Evolutionary conservation across 83 land plant genomes (phyloP).

Genomic region (Thuja plicata): DNA sequence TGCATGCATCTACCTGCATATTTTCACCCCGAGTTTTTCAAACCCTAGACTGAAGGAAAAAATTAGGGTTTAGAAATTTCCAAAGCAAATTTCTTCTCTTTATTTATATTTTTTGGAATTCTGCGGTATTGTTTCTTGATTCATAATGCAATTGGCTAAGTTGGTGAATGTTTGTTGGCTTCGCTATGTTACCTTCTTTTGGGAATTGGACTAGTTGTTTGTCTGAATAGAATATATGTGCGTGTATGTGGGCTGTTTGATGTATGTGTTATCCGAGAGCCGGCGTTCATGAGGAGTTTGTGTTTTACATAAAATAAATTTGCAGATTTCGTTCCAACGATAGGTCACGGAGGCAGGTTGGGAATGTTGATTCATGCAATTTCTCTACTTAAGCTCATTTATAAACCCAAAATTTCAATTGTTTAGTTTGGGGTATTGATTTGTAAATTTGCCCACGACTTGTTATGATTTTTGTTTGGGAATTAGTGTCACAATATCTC

Average conservation of each 20-base stretch:
- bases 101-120: not conserved
- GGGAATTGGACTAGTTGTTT: not conserved
- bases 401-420: not conserved
- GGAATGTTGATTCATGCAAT: not conserved
- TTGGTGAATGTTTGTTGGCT: not conserved
- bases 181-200: not conserved
- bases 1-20: not conserved
- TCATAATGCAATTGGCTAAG: not conserved
- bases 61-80: not conserved
- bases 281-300: not conserved
- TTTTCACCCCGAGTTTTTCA: not conserved
- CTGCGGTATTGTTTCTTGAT: not conserved
- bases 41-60: not conserved
- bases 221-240: not conserved
- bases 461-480: not conserved
- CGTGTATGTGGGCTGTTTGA: not conserved
- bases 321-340: not conserved
- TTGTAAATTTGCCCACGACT: not conserved
- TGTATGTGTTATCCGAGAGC: not conserved
- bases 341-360: not conserved
- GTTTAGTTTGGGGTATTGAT: not conserved
- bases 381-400: not conserved
- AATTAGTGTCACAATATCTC: not conserved
- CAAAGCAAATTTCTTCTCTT: not conserved
- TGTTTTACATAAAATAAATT: not conserved